Base-by-base conservation (phyloP, 2,329 filamentous ascomycete species). In the Ceratocystis ficicola region DNA sequence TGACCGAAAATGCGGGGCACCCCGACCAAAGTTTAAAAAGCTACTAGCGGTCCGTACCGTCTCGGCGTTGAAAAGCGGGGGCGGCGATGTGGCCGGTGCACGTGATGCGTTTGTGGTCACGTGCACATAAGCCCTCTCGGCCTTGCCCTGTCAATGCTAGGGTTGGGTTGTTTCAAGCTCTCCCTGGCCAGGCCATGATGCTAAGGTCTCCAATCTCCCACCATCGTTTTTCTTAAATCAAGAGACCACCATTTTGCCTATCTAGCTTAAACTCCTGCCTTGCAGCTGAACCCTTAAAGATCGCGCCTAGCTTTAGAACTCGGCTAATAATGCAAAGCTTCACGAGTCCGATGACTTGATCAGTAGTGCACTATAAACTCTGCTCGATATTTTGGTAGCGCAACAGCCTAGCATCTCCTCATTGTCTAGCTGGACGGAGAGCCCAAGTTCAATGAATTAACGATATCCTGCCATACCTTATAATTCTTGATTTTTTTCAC, bases 261-360 rank as follows among this genome's bases (percentile, higher is more conserved):
- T 12, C 15, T 36, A 28, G 28, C n/a, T 30, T 17, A 7, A 10
- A 25, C 28, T 6, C 7, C 28, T 30, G 52, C 6, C 52, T 12
- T 10, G 25, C 52, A n/a, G 52, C 28, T 5, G 2, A n/a, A 30
- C 36, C 8, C 10, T 30, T 32, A 28, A 17, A 15, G 3, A 15
- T 52, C 22, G 48, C 22, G 48, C 20, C 48, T 22, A 15, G 4
- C 25, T 52, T 10, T 15, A 52, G 22, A 10, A n/a, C 28, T 15
- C 20, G 48, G 10, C 48, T 20, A 28, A 59, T 32, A 32, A 59
- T 59, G 55, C 55, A 36, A 59, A 22, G 5, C 28, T 25, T n/a
- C 55, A 59, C 30, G 15, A 36, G 55, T 12, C 55, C 55, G 32
- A 59, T 59, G 25, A 59, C 55, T n/a, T 59, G 55, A 59, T 36